Percentiles rank a stretch among this genome's conserved stretches.
Evolutionary conservation across 2,329 filamentous ascomycete species (phyloP).

Genomic region (Madurella fahalii): DNA sequence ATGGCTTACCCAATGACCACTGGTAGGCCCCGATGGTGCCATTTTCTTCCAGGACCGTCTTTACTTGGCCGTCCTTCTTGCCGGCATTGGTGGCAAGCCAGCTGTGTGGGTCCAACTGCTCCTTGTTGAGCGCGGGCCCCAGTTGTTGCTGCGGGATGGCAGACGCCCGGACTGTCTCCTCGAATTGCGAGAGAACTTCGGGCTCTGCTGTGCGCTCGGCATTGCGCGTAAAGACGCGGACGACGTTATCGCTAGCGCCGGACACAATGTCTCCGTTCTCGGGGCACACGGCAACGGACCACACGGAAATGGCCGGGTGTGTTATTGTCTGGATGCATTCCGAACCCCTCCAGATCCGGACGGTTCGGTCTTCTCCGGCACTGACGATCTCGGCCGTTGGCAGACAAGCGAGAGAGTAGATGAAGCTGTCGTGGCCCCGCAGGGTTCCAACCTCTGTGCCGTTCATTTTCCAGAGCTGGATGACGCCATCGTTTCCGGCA

Average conservation of each 20-base stretch:
- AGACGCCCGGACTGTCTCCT: conserved; percentile 75
- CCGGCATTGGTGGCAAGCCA: conserved; percentile 78
- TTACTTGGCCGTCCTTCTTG: conserved; percentile 93
- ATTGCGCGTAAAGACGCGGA: conserved; percentile 77
- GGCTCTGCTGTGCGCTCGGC: conserved; percentile 65
- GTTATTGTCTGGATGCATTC: conserved; percentile 94
- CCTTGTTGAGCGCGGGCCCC: conserved; percentile 75
- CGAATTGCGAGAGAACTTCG: conserved; percentile 67
- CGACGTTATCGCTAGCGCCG: conserved; percentile 82
- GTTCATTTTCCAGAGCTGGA: conserved; percentile 80
- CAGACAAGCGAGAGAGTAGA: conserved; percentile 76
- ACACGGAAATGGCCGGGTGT: conserved; percentile 93
- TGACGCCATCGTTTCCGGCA: conserved; percentile 85
- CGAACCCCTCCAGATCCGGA: conserved; percentile 78
- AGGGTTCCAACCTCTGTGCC: conserved; percentile 74
- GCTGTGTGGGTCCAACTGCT: conserved; percentile 82
- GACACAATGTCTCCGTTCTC: conserved; percentile 90
- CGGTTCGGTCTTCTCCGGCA: conserved; percentile 89
- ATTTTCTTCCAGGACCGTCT: conserved; percentile 81
- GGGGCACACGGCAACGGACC: conserved; percentile 78
- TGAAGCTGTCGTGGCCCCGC: conserved; percentile 88
- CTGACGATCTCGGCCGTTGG: conserved; percentile 87
- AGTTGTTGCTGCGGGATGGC: conserved; percentile 85
- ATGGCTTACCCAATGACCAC: conserved; percentile 62
- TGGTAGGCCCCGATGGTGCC: conserved; percentile 82